Evolutionary conservation across 345 rosid genomes (phyloP), one percentile per base, ranked within the genome.

Genomic region (Laguncularia racemosa): DNA sequence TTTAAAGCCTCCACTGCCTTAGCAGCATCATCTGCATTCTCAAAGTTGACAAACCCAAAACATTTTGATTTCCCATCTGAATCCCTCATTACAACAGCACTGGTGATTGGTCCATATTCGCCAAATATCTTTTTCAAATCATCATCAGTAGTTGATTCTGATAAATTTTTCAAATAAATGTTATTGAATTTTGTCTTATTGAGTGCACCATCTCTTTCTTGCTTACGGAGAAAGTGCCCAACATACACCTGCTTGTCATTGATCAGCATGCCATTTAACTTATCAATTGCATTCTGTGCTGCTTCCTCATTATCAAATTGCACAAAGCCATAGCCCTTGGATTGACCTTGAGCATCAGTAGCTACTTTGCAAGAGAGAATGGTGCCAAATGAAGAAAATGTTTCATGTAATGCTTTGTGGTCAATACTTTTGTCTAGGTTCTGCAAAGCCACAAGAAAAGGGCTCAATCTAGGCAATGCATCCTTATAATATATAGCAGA

Each of bases 1-100:
- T 92, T 89, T 23, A 92, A 76, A 55, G 89, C 84, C 47, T 86
- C 96, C 55, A 86, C 98, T 71, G 98, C 92, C 64, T 44, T 74
- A 55, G 89, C 91, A 57, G 98, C 96, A 52, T 80, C 91, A 58
- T 84, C 96, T 3, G 76, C 54, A 76, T 73, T 73, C 68, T 92
- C 93, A 63, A 81, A 92, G 64, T 92, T 92, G 38, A 92, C 97
- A 73, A 92, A 92, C 61, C 98, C 98, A 83, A 89, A 92, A 72
- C 97, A 78, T 66, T 66, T 84, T n/a, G 98, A 83, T 67, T 86
- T 89, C 16, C 97, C 97, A 58, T 86, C 93, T 8, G 70, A 87
- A 70, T 89, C 98, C 74, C 83, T 83, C 93, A 86, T 92, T 59
- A 92, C 81, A 21, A 84, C 93, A 62, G 78, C 78, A 61, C 97